Evolutionary conservation across 1,139 yeast species (phyloP).

Genomic region (Pichia sp.): DNA sequence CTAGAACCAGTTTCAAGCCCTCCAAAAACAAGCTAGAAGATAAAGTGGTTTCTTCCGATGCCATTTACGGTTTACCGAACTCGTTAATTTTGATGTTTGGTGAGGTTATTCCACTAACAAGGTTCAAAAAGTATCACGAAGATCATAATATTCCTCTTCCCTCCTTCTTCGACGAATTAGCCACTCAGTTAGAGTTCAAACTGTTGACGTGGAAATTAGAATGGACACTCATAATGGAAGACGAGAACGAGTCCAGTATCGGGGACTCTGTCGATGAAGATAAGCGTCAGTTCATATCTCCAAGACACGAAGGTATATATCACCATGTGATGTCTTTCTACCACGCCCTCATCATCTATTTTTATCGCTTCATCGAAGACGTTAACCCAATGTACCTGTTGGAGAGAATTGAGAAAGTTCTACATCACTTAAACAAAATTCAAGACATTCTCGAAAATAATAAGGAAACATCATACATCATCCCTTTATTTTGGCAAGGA

Average conservation of each 20-base stretch:
- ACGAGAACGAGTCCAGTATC: conserved; percentile 29
- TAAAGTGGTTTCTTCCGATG: conserved; percentile 71
- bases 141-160: conserved; percentile 36
- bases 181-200: conserved; percentile 46
- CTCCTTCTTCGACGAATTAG: conserved; percentile 41
- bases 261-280: conserved; percentile 14
- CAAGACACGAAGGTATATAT: conserved; percentile 69
- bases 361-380: conserved; percentile 59
- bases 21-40: conserved; percentile 34
- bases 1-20: conserved; percentile 34
- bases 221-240: conserved; percentile 42
- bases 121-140: conserved; percentile 55
- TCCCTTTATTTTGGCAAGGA: conserved; percentile 86
- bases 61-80: conserved; percentile 80
- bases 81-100: conserved; percentile 69
- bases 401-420: conserved; percentile 54
- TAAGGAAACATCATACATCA: conserved; percentile 43
- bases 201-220: conserved; percentile 65
- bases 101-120: conserved; percentile 60
- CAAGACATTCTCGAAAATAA: conserved; percentile 50
- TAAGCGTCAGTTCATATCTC: conserved; percentile 39
- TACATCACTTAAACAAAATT: conserved; percentile 61
- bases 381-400: conserved; percentile 51
- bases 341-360: conserved; percentile 70
- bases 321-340: conserved; percentile 82